Conservation (phyloP, 768 basidiomycete genomes). For the Chlorophyllum brunneum region DNA sequence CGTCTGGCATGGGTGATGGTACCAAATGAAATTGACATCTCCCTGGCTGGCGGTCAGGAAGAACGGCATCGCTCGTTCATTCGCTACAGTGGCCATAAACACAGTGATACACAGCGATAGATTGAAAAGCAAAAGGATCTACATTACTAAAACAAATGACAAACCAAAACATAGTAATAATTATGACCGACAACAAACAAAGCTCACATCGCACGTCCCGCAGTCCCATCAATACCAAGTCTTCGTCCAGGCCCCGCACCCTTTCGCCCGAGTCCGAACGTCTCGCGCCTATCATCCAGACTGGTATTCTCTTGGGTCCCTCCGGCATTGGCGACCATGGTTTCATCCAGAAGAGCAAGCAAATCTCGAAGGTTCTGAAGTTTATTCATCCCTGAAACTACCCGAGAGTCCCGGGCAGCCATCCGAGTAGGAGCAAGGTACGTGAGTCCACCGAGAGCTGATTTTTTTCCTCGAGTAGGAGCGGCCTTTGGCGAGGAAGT, state of each 20-base stretch:
- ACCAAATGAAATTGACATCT: not conserved
- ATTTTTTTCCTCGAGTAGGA: not conserved
- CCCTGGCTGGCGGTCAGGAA: no score
- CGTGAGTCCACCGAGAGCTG: not conserved
- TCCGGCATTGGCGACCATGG: not conserved
- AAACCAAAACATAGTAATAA: not conserved
- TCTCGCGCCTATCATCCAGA: not conserved
- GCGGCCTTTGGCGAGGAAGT: not conserved
- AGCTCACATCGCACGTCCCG: not conserved
- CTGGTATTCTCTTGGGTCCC: not conserved
- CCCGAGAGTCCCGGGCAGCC: not conserved
- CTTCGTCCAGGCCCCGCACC: not conserved
- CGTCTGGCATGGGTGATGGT: slow-evolving; percentile 4
- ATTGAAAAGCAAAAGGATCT: not conserved
- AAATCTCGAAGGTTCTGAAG: slow-evolving; percentile 4
- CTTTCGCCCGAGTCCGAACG: not conserved
- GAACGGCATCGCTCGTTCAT: no score
- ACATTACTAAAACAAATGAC: not conserved
- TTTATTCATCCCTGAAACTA: slow-evolving; percentile 3
- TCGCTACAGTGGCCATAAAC: no score
- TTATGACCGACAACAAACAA: not conserved
- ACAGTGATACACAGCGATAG: not conserved
- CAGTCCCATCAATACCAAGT: not conserved
- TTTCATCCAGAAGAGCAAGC: slow-evolving; percentile 3
- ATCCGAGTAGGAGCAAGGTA: not conserved